Evolutionary conservation across 2,329 filamentous ascomycete genomes (phyloP).

Genomic region (Cercospora zeae-maydis): DNA sequence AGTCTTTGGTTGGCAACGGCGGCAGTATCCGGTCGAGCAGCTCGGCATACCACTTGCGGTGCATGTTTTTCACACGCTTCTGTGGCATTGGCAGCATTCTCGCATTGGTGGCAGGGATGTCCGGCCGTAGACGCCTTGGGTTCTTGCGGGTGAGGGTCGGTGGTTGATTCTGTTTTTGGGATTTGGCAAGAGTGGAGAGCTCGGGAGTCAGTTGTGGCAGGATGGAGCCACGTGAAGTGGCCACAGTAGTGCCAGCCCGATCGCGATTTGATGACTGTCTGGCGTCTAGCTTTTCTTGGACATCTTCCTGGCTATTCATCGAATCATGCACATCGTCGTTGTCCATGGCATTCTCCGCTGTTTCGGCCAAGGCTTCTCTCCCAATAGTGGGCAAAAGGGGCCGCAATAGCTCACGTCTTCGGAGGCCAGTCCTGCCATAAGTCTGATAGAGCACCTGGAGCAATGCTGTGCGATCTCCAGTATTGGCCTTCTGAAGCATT

Average conservation of each 20-base stretch:
- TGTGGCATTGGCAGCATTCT: constrained; percentile 48
- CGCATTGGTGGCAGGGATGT: constrained; percentile 44
- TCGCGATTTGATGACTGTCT: too few relatives aligned
- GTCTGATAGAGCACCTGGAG: constrained; percentile 52
- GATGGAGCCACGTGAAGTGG: constrained; percentile 15
- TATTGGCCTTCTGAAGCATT: constrained; percentile 51
- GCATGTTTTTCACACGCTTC: constrained; percentile 43
- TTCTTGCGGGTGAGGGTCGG: constrained; percentile 32
- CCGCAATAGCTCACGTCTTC: constrained; percentile 48
- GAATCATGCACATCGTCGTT: not conserved
- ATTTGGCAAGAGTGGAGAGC: constrained; percentile 32
- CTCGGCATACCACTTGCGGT: constrained; percentile 43
- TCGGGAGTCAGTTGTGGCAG: constrained; percentile 38
- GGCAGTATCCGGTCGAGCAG: constrained; percentile 44
- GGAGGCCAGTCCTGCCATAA: constrained; percentile 56
- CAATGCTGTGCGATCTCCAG: constrained; percentile 51
- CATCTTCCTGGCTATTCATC: not conserved
- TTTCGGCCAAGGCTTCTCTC: not conserved
- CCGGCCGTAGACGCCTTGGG: constrained; percentile 26
- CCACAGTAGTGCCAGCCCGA: too few relatives aligned
- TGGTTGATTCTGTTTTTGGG: constrained; percentile 32
- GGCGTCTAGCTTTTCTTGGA: not conserved
- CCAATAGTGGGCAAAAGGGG: constrained; percentile 19
- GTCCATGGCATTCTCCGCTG: not conserved
- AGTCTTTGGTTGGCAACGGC: constrained; percentile 46